These are phyloP conservation scores for Nannochloris sp. DNA, from an alignment of 139 green algal species.

Conservation along the genomic window DNA sequence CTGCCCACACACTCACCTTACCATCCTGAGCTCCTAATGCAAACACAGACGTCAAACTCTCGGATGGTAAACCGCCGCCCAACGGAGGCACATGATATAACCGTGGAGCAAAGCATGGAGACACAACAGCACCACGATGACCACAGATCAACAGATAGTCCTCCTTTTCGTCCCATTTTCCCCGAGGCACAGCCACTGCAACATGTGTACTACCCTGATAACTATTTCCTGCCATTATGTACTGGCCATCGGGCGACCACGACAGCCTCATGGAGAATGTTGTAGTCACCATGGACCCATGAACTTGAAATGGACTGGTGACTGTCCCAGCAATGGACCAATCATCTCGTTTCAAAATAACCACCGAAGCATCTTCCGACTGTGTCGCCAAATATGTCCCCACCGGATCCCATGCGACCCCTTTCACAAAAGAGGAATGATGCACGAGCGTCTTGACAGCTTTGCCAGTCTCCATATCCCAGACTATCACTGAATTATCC, in stretches of 20 bases:
- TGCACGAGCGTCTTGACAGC: conserved; percentile 31
- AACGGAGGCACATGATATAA: conserved; percentile 42
- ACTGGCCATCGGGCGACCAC: conserved; percentile 65
- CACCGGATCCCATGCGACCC: conserved; percentile 92
- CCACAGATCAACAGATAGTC: conserved; percentile 30
- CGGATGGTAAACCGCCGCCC: conserved; percentile 5
- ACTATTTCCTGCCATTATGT: conserved; percentile 52
- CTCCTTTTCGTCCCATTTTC: conserved; percentile 19
- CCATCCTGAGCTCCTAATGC: conserved; percentile 57
- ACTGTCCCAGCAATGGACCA: conserved; percentile 48
- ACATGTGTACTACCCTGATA: conserved; percentile 49
- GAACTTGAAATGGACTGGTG: conserved; percentile 31
- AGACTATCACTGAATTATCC: conserved; percentile 74
- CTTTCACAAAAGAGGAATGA: conserved; percentile 85
- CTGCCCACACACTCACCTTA: conserved; percentile 22
- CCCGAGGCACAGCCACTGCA: conserved; percentile 43
- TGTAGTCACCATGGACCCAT: conserved; percentile 19
- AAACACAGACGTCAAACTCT: conserved; percentile 27
- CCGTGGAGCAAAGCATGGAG: conserved; percentile 51
- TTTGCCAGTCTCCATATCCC: conserved; percentile 27
- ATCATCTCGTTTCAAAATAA: conserved; percentile 68
- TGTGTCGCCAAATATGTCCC: conserved; percentile 77
- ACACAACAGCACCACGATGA: conserved; percentile 45
- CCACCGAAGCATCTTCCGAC: conserved; percentile 65
- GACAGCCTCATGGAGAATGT: conserved; percentile 38